These are phyloP conservation scores for Galium porrigens DNA, from an alignment of 305 asterid species.

Conservation along the genomic window DNA sequence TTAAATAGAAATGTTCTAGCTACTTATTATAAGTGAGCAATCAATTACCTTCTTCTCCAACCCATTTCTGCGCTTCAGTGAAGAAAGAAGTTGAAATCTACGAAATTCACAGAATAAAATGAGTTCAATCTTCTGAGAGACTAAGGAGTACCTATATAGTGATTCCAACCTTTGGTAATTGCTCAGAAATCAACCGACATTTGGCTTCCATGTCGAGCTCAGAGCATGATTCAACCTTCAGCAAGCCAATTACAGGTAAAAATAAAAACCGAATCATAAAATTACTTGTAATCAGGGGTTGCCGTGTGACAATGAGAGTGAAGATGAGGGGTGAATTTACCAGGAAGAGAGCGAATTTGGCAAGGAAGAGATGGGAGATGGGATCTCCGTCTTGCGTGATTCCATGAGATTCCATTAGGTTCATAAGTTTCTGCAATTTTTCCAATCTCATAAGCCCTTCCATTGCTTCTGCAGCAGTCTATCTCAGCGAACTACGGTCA, in stretches of 20 bases:
- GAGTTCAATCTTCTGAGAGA: constrained; percentile 2
- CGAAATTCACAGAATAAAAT: constrained; percentile 10
- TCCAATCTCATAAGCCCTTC: constrained; percentile 61
- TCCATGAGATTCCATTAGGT: constrained; percentile 36
- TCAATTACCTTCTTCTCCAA: constrained; percentile 32
- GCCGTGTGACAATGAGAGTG: background rate
- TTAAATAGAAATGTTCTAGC: background rate
- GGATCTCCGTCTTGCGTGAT: constrained; percentile 32
- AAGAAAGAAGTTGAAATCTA: constrained; percentile 35
- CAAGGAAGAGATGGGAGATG: constrained; percentile 51
- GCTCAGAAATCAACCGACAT: constrained; percentile 46
- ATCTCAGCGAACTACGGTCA: background rate
- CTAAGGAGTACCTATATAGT: constrained; percentile 13
- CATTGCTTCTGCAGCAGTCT: constrained; percentile 23
- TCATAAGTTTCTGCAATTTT: constrained; percentile 39
- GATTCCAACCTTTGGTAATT: constrained; percentile 44
- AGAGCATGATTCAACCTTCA: constrained; percentile 43
- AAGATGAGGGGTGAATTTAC: constrained; percentile 20
- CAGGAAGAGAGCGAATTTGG: constrained; percentile 42
- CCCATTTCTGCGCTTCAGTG: constrained; percentile 26
- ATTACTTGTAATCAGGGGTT: background rate
- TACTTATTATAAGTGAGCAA: background rate
- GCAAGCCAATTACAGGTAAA: constrained; percentile 15
- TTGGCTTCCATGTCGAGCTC: constrained; percentile 40
- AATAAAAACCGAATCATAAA: background rate